Evolutionary conservation across 148 eudicot genomes (phyloP), one percentile per base, ranked within the genome.

Genomic region (Diospyros lotus): DNA sequence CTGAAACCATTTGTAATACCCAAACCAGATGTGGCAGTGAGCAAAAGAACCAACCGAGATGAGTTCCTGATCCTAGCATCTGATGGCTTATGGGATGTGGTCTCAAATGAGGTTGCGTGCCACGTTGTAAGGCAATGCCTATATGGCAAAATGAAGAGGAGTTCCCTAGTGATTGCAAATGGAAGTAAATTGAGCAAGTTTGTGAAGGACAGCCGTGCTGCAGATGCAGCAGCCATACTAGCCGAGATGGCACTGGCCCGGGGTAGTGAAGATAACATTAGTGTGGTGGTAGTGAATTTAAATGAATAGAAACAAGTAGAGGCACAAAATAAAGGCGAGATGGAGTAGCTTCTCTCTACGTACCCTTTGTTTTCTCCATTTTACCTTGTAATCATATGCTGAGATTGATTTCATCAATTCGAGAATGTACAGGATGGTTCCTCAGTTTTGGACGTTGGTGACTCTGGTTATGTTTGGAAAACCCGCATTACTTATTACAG

Each of bases 41-140:
- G 15, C 68, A 66, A 51, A 6, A 69, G 86, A 71, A 78, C 72
- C 9, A 41, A 42, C 0, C 2, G 0, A 8, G 90, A 87, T 63
- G 90, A 87, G 75, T 87, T 80, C 64, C 42, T 87, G 65, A 87
- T 85, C 52, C 69, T 87, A 10, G 87, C 82, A 4, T 80, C 80
- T 64, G 86, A 87, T 45, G 90, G 90, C 17, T 41, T 87, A 40
- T 87, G 90, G 90, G 90, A 87, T 45, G 86, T 79, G 0, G 64
- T 87, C 11, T 67, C 90, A 0, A 84, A 85, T 40, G 88, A 85
- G 10, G 39, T 79, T 6, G 88, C 88, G 0, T 87, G 88, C 68
- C 70, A 80, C 1, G 72, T 87, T 1, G 84, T 75, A 17, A 74
- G 81, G 11, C 66, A 43, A 50, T 82, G 77, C 67, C 60, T 76